Evolutionary conservation across 192 early-diverging fungal genomes (phyloP), one percentile per base, ranked within the genome.

Genomic region (Mortierella antarctica): DNA sequence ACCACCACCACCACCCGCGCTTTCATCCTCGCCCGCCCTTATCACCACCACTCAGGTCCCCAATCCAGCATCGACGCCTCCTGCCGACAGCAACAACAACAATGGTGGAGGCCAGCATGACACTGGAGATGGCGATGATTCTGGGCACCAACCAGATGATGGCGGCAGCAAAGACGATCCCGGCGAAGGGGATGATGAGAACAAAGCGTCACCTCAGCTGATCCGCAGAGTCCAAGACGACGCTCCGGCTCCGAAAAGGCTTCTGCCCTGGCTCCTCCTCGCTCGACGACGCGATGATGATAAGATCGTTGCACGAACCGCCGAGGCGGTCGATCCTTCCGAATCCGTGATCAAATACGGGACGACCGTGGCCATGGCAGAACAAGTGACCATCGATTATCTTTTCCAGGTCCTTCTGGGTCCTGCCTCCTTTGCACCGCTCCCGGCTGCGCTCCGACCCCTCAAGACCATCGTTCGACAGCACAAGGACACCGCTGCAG

Each of bases 361-460:
- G 6, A 62, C 58, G 17, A 71, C 68, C 6, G 50, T 79, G 18
- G 75, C 68, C 5, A 48, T 57, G 41, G 51, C 57, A 2, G 75
- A 79, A 7, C 54, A 65, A 65, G 49, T 50, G 0, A 67, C 69
- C 5, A 42, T 50, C 8, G 69, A 71, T 17, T 79, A 70, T 31
- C 55, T 79, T 0, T 71, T 79, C 69, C 53, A 71, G 0, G 15
- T 71, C 4, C 75, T 79, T 7, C 42, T 50, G 0, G 75, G 75
- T 4, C 63, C 75, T 12, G 68, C 75, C 6, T 65, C 75, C 8
- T 18, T 10, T 9, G 44, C 63, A 4, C 75, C 62, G 0, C n/a
- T 65, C 6, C 75, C 75, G 9, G 49, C 49, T 1, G 68, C 75
- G 0, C 62, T 79, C 42, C 48, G 46, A 13, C 4, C 50, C 7